A percentile compares a stretch with the other conserved stretches of the same genome.
These are phyloP conservation scores for Jaltomata sinuosa DNA, from an alignment of 257 asterid species.

Conservation along the genomic window DNA sequence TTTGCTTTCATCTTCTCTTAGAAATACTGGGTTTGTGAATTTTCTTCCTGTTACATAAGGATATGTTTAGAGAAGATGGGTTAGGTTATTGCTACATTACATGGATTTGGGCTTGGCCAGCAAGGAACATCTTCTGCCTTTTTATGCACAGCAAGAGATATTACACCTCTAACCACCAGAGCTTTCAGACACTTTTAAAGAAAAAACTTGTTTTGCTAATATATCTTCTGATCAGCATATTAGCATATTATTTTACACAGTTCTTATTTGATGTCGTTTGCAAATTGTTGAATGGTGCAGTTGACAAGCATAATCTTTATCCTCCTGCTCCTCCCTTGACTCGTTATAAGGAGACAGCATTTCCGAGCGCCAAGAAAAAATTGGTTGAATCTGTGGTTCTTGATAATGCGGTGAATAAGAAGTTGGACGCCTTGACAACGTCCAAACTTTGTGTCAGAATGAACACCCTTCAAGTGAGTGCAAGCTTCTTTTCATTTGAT, in stretches of 20 bases:
- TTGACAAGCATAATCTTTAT: slow-evolving; percentile 59
- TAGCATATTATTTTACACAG: background rate
- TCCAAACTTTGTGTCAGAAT: slow-evolving; percentile 83
- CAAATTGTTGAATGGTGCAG: slow-evolving; percentile 38
- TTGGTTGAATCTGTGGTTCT: slow-evolving; percentile 44
- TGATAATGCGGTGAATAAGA: slow-evolving; percentile 45
- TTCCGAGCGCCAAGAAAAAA: slow-evolving; percentile 75
- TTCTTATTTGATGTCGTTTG: slow-evolving; percentile 4
- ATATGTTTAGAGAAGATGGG: background rate
- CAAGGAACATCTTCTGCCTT: background rate
- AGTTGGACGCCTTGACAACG: slow-evolving; percentile 61
- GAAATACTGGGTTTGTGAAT: background rate
- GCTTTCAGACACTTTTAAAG: background rate
- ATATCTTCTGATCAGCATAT: background rate
- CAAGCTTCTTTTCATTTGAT: slow-evolving; percentile 5
- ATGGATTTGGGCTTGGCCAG: background rate
- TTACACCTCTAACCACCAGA: background rate
- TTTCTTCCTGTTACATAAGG: background rate
- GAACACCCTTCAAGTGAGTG: slow-evolving; percentile 84
- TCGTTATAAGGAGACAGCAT: slow-evolving; percentile 75
- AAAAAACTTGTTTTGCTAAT: background rate
- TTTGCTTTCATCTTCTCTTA: background rate
- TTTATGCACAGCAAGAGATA: background rate
- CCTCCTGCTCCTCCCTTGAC: slow-evolving; percentile 91
- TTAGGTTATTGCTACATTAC: background rate